Conservation (phyloP, 2,329 filamentous ascomycete genomes). For the Byssochlamys sp. region DNA sequence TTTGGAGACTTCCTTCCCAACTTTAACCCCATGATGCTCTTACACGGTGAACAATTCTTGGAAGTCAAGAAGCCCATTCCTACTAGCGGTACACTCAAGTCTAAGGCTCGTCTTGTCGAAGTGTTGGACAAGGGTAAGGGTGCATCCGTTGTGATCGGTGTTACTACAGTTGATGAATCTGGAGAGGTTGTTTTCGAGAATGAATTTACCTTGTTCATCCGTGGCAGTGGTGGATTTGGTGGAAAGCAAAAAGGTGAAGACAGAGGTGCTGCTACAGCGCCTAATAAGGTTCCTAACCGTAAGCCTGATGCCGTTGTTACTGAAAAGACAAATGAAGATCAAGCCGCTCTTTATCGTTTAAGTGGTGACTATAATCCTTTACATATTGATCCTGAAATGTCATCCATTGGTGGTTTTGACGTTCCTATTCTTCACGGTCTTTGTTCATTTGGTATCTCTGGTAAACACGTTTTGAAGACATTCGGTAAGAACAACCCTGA, state of each 20-base stretch:
- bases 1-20: constrained; percentile 80
- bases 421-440: constrained; percentile 92
- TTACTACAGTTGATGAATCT: constrained; percentile 73
- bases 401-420: constrained; percentile 91
- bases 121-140: constrained; percentile 92
- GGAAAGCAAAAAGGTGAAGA: constrained; percentile 64
- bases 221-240: constrained; percentile 82
- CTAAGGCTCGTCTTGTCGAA: constrained; percentile 73
- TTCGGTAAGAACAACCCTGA: too few relatives aligned
- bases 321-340: constrained; percentile 76
- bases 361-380: constrained; percentile 93
- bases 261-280: constrained; percentile 67
- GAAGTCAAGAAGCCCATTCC: constrained; percentile 88
- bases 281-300: constrained; percentile 68
- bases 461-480: constrained; percentile 77
- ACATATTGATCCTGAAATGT: constrained; percentile 88
- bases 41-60: constrained; percentile 97
- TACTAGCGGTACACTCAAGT: constrained; percentile 66
- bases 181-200: constrained; percentile 95
- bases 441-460: constrained; percentile 83
- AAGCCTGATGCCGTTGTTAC: constrained; percentile 73
- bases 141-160: constrained; percentile 69
- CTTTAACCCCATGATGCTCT: constrained; percentile 96
- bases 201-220: constrained; percentile 84
- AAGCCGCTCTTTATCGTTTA: constrained; percentile 85